phyloP scores from a whole-genome alignment of 441 rosid species.

The Arabidopsis lyrata region DNA sequence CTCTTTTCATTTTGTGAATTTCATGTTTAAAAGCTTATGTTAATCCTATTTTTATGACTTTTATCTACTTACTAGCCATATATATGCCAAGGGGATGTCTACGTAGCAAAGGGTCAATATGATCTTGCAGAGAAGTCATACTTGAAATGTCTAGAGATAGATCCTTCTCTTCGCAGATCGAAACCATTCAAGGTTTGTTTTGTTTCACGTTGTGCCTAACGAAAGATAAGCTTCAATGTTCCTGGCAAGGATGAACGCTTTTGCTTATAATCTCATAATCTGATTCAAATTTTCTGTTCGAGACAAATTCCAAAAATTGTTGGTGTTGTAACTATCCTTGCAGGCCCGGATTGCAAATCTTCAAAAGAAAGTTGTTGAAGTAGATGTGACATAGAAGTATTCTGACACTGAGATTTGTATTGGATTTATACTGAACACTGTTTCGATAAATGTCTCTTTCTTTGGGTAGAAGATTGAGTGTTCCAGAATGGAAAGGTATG shows the following conservation, averaged over 20 bases:
- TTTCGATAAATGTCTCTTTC: conserved; percentile 1
- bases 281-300: not conserved
- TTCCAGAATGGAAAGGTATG: conserved; percentile 8
- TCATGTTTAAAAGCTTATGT: conserved; percentile 7
- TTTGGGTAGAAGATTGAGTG: conserved; percentile 6
- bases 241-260: not conserved
- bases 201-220: not conserved
- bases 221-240: not conserved
- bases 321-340: conserved; percentile 30
- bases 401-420: conserved; percentile 22
- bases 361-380: conserved; percentile 54
- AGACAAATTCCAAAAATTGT: conserved; percentile 2
- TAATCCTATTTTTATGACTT: conserved; percentile 3
- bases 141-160: conserved; percentile 60
- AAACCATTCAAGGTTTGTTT: conserved; percentile 71
- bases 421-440: conserved; percentile 12
- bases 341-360: conserved; percentile 72
- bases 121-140: conserved; percentile 75
- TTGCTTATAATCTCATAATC: conserved; percentile 10
- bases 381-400: conserved; percentile 37
- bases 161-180: conserved; percentile 74
- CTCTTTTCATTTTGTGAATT: not conserved
- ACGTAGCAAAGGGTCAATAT: conserved; percentile 65
- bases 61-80: conserved; percentile 57
- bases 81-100: conserved; percentile 80